Percentiles rank a stretch among this genome's conserved stretches.
Evolutionary conservation across 805 yeast genomes (phyloP).

Genomic region (Crinitomyces ghanaensis): DNA sequence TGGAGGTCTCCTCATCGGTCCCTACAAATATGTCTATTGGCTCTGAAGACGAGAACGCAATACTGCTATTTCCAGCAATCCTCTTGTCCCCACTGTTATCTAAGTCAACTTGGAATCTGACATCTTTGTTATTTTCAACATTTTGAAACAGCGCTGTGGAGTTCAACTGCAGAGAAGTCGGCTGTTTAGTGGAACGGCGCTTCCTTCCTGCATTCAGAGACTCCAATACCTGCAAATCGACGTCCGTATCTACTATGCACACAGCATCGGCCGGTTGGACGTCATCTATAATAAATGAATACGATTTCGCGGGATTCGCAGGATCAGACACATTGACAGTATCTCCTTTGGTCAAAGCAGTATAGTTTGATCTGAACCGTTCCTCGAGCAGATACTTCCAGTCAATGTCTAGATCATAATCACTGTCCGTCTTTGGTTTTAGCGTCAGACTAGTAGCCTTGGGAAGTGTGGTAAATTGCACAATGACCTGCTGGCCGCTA

Average conservation of each 20-base stretch:
- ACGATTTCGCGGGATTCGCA: slow-evolving; percentile 14
- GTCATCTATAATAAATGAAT: slow-evolving; percentile 28
- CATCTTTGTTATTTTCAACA: too few species aligned
- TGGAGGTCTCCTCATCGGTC: too few species aligned
- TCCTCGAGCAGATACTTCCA: slow-evolving; percentile 47
- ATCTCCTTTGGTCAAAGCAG: slow-evolving; percentile 36
- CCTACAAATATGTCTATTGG: too few species aligned
- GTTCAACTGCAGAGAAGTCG: too few species aligned
- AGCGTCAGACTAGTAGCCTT: slow-evolving; percentile 37
- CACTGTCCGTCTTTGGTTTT: slow-evolving; percentile 25
- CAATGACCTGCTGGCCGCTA: slow-evolving; percentile 11
- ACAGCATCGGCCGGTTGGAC: slow-evolving; percentile 33
- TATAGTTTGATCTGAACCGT: slow-evolving; percentile 37
- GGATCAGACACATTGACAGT: slow-evolving; percentile 25
- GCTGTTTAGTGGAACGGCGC: too few species aligned
- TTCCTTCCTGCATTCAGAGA: slow-evolving; percentile 19
- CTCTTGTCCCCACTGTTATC: too few species aligned
- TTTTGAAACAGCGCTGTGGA: too few species aligned
- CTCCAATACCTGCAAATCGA: slow-evolving; percentile 32
- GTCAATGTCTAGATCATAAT: slow-evolving; percentile 24
- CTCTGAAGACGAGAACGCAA: too few species aligned
- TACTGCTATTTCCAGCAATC: too few species aligned
- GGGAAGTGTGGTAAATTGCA: slow-evolving; percentile 29
- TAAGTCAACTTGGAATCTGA: too few species aligned
- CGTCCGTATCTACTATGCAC: slow-evolving; percentile 47